Evolutionary conservation across 2,329 filamentous ascomycete species (phyloP).

Genomic region (Aureobasidium subglaciale): DNA sequence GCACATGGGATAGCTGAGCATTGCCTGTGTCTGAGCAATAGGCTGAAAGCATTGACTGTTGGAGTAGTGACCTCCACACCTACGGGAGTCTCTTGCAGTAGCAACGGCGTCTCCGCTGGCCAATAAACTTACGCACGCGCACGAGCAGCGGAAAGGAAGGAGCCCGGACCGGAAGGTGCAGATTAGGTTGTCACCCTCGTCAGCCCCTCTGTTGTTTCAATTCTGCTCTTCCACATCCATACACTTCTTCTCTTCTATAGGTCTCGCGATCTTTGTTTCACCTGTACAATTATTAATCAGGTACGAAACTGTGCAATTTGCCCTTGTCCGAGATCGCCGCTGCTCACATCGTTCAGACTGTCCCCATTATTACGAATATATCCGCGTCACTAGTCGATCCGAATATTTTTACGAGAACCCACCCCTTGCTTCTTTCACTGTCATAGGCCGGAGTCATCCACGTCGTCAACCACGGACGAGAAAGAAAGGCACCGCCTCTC

Average conservation of each 20-base stretch:
- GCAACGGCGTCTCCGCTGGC: neutral
- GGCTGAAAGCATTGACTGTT: neutral
- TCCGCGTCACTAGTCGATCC: neutral
- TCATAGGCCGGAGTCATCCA: neutral
- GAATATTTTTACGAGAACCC: neutral
- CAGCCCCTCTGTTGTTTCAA: conserved; percentile 6
- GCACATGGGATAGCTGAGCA: neutral
- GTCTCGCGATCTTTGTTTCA: neutral
- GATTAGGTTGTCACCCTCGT: neutral
- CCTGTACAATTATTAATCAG: conserved; percentile 2
- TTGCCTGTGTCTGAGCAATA: neutral
- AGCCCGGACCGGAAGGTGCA: neutral
- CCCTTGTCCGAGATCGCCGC: neutral
- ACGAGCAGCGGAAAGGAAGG: conserved; percentile 1
- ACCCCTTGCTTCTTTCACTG: neutral
- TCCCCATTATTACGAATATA: conserved; percentile 3
- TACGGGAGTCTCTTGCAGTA: neutral
- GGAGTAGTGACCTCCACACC: neutral
- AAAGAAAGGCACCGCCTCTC: neutral
- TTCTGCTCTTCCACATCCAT: neutral
- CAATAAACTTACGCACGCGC: conserved; percentile 5
- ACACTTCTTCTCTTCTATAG: neutral
- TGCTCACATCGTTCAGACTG: neutral
- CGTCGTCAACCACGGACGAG: neutral
- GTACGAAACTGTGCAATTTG: neutral